Conservation (phyloP, 2,329 filamentous ascomycete species). For the Periglandula ipomoeae region DNA sequence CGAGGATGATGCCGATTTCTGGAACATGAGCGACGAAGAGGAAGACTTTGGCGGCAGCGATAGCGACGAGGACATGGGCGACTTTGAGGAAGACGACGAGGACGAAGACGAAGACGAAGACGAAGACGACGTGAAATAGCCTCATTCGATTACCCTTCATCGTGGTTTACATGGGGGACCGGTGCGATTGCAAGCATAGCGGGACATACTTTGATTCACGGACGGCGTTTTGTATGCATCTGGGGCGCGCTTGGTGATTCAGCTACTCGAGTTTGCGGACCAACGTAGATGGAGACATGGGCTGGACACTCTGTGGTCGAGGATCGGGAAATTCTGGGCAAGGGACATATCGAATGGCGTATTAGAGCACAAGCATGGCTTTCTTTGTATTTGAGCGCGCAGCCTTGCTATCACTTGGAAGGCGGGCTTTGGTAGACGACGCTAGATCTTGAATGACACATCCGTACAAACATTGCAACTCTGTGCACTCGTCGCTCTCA, state of each 20-base stretch:
- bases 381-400: not conserved
- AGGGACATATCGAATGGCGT: no score
- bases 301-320: no score
- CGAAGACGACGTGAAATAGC: not conserved
- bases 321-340: no score
- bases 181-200: conserved; percentile 7
- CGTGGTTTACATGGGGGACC: not conserved
- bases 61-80: conserved; percentile 52
- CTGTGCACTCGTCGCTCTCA: not conserved
- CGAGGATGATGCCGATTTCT: conserved; percentile 72
- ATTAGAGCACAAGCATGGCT: not conserved
- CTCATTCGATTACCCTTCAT: not conserved
- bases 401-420: not conserved
- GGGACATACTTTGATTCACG: conserved; percentile 1
- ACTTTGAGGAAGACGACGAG: conserved; percentile 50
- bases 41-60: conserved; percentile 73
- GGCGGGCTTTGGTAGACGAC: not conserved
- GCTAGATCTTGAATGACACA: not conserved
- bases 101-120: conserved; percentile 19
- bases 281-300: no score
- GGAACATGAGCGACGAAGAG: conserved; percentile 67
- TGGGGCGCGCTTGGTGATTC: not conserved
- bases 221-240: conserved; percentile 2
- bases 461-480: no score
- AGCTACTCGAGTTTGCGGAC: no score